These are phyloP conservation scores for Xylaria digitata DNA, from an alignment of 2,329 filamentous ascomycete species.

Conservation along the genomic window DNA sequence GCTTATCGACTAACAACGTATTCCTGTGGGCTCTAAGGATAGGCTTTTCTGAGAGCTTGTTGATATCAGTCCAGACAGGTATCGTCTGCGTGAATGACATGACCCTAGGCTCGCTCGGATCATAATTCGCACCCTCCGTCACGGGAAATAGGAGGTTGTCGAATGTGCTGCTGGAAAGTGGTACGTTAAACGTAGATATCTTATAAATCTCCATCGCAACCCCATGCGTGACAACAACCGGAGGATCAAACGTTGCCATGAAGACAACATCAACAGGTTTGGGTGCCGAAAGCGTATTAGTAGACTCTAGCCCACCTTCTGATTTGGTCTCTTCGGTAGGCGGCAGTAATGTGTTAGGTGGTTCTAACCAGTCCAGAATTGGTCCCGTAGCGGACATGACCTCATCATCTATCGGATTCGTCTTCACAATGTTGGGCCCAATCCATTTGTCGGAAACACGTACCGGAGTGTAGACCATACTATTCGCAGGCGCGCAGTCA, in stretches of 20 bases:
- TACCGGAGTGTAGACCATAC: constrained; percentile 66
- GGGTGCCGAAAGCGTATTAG: constrained; percentile 55
- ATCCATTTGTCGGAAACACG: constrained; percentile 81
- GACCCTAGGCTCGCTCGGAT: constrained; percentile 68
- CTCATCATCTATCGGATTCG: constrained; percentile 59
- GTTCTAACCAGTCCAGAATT: constrained; percentile 78
- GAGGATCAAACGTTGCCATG: constrained; percentile 78
- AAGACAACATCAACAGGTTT: constrained; percentile 79
- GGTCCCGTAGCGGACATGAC: constrained; percentile 52
- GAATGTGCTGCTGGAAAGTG: constrained; percentile 60
- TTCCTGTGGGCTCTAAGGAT: constrained; percentile 62
- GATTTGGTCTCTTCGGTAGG: constrained; percentile 60
- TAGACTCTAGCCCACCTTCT: constrained; percentile 62
- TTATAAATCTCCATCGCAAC: constrained; percentile 72
- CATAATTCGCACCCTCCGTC: constrained; percentile 59
- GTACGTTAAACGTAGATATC: constrained; percentile 61
- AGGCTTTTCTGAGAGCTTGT: constrained; percentile 46
- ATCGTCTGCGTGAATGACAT: constrained; percentile 63
- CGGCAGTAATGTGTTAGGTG: constrained; percentile 70
- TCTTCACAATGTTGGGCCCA: constrained; percentile 72
- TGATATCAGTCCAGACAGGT: constrained; percentile 52
- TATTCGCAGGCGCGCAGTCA: constrained; percentile 64
- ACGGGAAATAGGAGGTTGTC: constrained; percentile 70
- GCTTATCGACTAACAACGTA: constrained; percentile 76
- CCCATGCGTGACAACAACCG: constrained; percentile 74